phyloP scores from a whole-genome alignment of 495 filamentous ascomycete species.

The Penicillium pulvis region DNA sequence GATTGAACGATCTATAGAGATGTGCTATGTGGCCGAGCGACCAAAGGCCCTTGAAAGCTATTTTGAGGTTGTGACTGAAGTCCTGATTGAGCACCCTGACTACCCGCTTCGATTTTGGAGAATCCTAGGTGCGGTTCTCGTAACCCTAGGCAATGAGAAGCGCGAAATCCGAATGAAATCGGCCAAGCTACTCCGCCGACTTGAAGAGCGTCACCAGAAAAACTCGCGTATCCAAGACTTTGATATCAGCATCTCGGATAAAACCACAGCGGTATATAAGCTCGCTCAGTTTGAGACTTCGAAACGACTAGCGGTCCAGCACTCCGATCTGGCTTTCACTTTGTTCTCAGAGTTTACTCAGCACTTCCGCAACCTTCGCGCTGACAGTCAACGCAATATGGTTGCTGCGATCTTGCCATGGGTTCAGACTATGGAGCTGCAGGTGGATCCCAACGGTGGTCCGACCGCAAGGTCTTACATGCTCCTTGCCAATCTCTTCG shows the following conservation, averaged over 20 bases:
- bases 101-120: conserved; percentile 89
- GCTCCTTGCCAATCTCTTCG: conserved; percentile 90
- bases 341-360: conserved; percentile 92
- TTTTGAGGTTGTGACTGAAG: conserved; percentile 87
- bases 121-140: conserved; percentile 81
- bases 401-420: conserved; percentile 93
- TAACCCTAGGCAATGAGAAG: conserved; percentile 87
- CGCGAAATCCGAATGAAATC: conserved; percentile 87
- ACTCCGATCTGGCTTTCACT: conserved; percentile 84
- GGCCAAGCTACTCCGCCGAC: conserved; percentile 74
- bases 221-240: conserved; percentile 93
- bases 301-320: conserved; percentile 81
- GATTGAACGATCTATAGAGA: conserved; percentile 81
- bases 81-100: conserved; percentile 76
- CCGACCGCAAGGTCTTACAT: conserved; percentile 92
- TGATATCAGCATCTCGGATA: conserved; percentile 97
- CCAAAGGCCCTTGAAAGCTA: conserved; percentile 91
- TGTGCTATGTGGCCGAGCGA: conserved; percentile 72
- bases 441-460: conserved; percentile 91
- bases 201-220: conserved; percentile 83
- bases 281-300: conserved; percentile 96
- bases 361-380: conserved; percentile 82
- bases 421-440: conserved; percentile 92
- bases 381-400: conserved; percentile 86
- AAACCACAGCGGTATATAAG: conserved; percentile 97